Conservation (phyloP, 371 early-diverging fungal species). For the Syncephalastrum sp. region DNA sequence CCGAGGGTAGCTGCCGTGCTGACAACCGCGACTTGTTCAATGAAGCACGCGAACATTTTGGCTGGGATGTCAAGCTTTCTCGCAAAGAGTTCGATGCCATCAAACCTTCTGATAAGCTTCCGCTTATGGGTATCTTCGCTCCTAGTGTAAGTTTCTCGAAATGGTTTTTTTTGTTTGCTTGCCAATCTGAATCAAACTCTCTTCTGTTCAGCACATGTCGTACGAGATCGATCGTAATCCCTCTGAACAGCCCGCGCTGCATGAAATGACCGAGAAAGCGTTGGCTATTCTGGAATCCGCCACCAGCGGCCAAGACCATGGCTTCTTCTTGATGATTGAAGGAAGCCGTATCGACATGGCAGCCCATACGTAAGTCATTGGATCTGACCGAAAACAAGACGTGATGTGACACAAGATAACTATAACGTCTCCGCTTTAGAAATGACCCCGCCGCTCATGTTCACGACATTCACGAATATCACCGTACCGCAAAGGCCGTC, state of each 20-base stretch:
- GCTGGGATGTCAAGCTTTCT: constrained; percentile 58
- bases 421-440: constrained; percentile 18
- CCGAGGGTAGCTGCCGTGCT: constrained; percentile 59
- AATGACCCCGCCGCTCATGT: constrained; percentile 82
- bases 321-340: constrained; percentile 95
- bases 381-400: constrained; percentile 59
- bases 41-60: constrained; percentile 50
- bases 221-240: constrained; percentile 86
- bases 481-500: constrained; percentile 59
- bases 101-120: constrained; percentile 44
- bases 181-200: neutral
- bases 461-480: constrained; percentile 73
- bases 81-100: constrained; percentile 62
- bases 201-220: constrained; percentile 68
- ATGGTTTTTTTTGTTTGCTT: neutral
- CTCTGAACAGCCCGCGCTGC: constrained; percentile 71
- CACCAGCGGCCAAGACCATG: constrained; percentile 40
- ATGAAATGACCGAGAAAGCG: constrained; percentile 84
- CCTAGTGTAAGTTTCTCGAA: constrained; percentile 35
- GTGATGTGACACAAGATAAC: neutral
- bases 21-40: constrained; percentile 68
- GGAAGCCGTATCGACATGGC: constrained; percentile 91
- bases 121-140: constrained; percentile 78
- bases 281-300: constrained; percentile 22
- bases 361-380: constrained; percentile 66